These are phyloP conservation scores for Escovopsis sp. DNA, from an alignment of 2,329 filamentous ascomycete species.

Conservation along the genomic window DNA sequence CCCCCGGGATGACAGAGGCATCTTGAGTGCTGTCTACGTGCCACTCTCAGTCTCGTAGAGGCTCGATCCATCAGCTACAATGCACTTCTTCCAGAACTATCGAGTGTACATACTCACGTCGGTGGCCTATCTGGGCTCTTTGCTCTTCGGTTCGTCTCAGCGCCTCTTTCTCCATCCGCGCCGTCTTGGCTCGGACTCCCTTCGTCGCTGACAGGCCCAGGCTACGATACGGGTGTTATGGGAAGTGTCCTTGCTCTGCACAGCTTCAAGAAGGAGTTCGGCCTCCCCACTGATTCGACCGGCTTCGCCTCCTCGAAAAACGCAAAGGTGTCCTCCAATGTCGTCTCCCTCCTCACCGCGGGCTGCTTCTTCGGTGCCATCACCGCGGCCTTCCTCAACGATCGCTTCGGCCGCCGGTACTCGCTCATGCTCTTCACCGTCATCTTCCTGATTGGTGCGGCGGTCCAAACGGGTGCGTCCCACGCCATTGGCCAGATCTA, in stretches of 20 bases:
- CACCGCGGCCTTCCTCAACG: conserved; percentile 27
- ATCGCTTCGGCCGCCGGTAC: conserved; percentile 24
- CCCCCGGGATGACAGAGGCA: too few relatives aligned
- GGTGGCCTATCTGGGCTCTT: conserved; percentile 5
- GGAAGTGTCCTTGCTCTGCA: conserved; percentile 25
- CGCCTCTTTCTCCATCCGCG: neutral
- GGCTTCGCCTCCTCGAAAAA: conserved; percentile 7
- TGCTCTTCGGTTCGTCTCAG: conserved; percentile 4
- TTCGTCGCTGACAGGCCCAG: too few relatives aligned
- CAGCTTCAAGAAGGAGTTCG: conserved; percentile 24
- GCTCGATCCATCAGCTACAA: neutral
- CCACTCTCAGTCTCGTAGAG: too few relatives aligned
- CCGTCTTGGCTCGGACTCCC: too few relatives aligned
- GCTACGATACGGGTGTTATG: conserved; percentile 28
- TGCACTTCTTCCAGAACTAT: conserved; percentile 6
- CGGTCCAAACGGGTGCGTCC: conserved; percentile 16
- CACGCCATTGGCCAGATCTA: neutral
- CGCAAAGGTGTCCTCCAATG: conserved; percentile 19
- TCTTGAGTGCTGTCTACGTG: too few relatives aligned
- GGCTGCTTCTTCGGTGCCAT: conserved; percentile 28
- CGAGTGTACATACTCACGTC: conserved; percentile 6
- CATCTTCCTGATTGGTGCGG: conserved; percentile 30
- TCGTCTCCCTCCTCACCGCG: conserved; percentile 5
- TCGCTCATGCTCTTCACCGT: conserved; percentile 23
- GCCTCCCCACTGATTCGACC: conserved; percentile 11